A percentile compares a stretch with the other conserved stretches of the same genome.
Conservation (phyloP, 768 basidiomycete species). For the Tylopilus subfusipes region DNA sequence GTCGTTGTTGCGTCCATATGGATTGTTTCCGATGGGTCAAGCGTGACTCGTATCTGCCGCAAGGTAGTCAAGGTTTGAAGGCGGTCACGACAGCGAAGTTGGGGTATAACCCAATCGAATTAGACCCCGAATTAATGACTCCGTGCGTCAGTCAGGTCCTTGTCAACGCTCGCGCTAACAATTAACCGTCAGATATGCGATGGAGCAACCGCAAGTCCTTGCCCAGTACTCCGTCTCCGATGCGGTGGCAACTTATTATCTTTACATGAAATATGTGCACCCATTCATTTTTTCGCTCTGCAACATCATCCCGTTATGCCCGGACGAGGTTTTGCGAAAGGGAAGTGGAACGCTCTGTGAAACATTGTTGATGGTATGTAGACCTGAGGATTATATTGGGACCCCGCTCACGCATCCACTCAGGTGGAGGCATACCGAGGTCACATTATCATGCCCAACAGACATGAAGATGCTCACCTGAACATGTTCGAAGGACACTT, state of each 20-base stretch:
- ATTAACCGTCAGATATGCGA: conserved; percentile 66
- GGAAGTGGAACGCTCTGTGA: conserved; percentile 97
- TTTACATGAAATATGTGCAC: conserved; percentile 99
- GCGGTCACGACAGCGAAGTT: conserved; percentile 95
- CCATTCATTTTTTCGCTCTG: conserved; percentile 99
- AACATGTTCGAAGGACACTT: conserved; percentile 95
- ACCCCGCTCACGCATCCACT: conserved; percentile 4
- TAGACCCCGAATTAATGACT: conserved; percentile 99
- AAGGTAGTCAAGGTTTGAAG: conserved; percentile 97
- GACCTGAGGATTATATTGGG: background rate
- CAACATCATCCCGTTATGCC: conserved; percentile 96
- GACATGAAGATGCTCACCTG: conserved; percentile 89
- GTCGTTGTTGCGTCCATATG: conserved; percentile 91
- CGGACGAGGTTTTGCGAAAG: conserved; percentile 95
- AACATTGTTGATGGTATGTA: conserved; percentile 89
- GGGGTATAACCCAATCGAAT: conserved; percentile 94
- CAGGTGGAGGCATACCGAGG: conserved; percentile 95
- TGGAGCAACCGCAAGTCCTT: conserved; percentile 90
- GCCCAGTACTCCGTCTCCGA: conserved; percentile 99
- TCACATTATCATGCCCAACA: conserved; percentile 95
- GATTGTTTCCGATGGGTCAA: conserved; percentile 99
- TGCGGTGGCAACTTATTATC: conserved; percentile 99
- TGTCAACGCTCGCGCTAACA: background rate
- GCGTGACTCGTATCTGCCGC: conserved; percentile 96
- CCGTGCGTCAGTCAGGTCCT: conserved; percentile 58